A percentile compares a stretch with the other conserved stretches of the same genome.
Evolutionary conservation across 495 filamentous ascomycete genomes (phyloP).

Genomic region (Penicillium egyptiacum): DNA sequence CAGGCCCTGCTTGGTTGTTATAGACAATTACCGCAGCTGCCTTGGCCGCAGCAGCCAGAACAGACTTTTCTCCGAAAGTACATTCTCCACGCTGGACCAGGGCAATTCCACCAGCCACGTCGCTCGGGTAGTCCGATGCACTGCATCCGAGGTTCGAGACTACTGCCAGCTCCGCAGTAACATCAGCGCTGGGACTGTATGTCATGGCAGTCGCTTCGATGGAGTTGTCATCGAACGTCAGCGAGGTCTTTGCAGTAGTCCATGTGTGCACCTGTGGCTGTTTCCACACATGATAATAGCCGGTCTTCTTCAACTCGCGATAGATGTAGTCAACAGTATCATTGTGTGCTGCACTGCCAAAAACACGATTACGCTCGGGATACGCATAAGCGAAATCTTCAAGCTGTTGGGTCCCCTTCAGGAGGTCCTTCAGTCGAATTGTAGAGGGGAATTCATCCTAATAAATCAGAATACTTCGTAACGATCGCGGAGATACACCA

Average conservation of each 20-base stretch:
- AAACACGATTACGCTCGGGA: slow-evolving; percentile 54
- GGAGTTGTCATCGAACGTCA: slow-evolving; percentile 31
- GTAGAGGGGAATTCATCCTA: slow-evolving; percentile 16
- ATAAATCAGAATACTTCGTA: not conserved
- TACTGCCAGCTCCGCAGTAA: slow-evolving; percentile 43
- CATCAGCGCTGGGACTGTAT: slow-evolving; percentile 50
- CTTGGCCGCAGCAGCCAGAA: slow-evolving; percentile 57
- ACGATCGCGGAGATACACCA: not conserved
- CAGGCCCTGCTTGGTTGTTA: slow-evolving; percentile 58
- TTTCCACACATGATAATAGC: slow-evolving; percentile 60
- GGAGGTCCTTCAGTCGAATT: slow-evolving; percentile 33
- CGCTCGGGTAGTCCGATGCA: slow-evolving; percentile 54
- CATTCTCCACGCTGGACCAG: slow-evolving; percentile 64
- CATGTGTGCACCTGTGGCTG: slow-evolving; percentile 54
- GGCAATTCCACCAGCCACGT: slow-evolving; percentile 56
- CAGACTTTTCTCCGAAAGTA: slow-evolving; percentile 59
- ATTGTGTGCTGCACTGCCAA: slow-evolving; percentile 61
- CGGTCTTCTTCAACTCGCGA: slow-evolving; percentile 45
- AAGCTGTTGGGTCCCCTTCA: slow-evolving; percentile 40
- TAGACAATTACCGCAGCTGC: slow-evolving; percentile 62
- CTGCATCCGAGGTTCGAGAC: slow-evolving; percentile 59
- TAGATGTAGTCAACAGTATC: slow-evolving; percentile 64
- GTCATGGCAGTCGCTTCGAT: slow-evolving; percentile 36
- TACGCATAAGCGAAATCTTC: slow-evolving; percentile 49
- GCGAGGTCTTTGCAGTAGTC: slow-evolving; percentile 28